Evolutionary conservation across 2,329 filamentous ascomycete genomes (phyloP).

Genomic region (Nemania sp.): DNA sequence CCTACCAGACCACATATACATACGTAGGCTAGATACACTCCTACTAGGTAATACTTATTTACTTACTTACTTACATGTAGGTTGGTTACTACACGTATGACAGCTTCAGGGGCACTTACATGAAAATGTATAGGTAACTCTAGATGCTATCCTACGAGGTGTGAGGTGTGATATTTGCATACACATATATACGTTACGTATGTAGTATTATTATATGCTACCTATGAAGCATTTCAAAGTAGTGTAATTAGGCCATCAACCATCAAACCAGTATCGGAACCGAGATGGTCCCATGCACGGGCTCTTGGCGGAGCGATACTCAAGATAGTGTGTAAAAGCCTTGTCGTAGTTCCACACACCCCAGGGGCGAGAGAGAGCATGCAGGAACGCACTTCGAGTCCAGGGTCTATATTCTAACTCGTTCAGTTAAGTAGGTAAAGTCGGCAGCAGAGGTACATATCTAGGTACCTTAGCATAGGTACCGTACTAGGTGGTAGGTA

Average conservation of each 20-base stretch:
- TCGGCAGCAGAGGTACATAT: background rate
- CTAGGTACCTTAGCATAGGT: background rate
- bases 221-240: too few species aligned
- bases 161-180: too few species aligned
- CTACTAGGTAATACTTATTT: background rate
- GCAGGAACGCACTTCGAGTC: constrained; percentile 28
- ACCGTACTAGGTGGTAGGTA: too few species aligned
- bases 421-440: constrained; percentile 6
- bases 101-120: too few species aligned
- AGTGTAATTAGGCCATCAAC: constrained; percentile 1
- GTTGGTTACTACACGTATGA: too few species aligned
- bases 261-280: constrained; percentile 17
- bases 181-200: too few species aligned
- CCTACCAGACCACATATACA: background rate
- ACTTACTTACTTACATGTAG: too few species aligned
- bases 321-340: constrained; percentile 10
- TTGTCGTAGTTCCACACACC: constrained; percentile 22
- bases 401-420: constrained; percentile 19
- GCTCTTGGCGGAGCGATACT: constrained; percentile 18
- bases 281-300: constrained; percentile 26
- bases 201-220: too few species aligned
- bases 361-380: background rate
- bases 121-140: too few species aligned
- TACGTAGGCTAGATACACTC: background rate
- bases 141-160: too few species aligned